Evolutionary conservation across 2,329 filamentous ascomycete genomes (phyloP), one percentile per base, ranked within the genome.

Genomic region (Coniella lustricola): DNA sequence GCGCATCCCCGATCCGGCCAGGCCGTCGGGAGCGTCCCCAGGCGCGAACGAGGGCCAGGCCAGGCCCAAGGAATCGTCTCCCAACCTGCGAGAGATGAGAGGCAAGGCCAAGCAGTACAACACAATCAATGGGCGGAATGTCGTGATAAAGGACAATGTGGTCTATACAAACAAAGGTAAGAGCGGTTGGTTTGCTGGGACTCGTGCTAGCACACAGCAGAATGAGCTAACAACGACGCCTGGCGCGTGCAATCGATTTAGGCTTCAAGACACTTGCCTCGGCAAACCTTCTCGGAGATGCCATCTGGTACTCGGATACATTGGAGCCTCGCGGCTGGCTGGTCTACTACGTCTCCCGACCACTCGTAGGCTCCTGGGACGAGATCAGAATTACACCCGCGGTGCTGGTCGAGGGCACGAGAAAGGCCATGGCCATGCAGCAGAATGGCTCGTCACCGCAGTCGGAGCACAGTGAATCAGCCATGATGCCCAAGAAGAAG

Each of bases 111-210:
- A 90, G 68, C 90, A 95, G 63, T 95, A 93, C 62, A 85, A 85
- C 13, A 98, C 94, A 0, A 75, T 93, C 56, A 98, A 98, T 67
- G 90, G 90, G 32, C 82, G 89, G 60, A 96, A 87, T 41, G 84
- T 98, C 51, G 87, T 98, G 38, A 83, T 98, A 56, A 97, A 97
- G 67, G 93, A 98, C 67, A 82, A 85, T 21, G 85, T 85, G 58
- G 79, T 97, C 35, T 98, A 94, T 68, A 96, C 86, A 65, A 97
- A 97, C 63, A 98, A 98, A 75, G 93, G 90, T 89, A 67, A 43
- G 70, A 61, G 32, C 18, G 31, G n/a, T 7, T 34, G 22, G 12
- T 33, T 10, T 16, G 5, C 16, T 37, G 10, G 5, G 25, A 10
- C 20, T n/a, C 10, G 7, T n/a, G 25, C n/a, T 32, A 35, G n/a